Conservation (phyloP, 345 rosid species). For the Eucalyptus tenuipes region DNA sequence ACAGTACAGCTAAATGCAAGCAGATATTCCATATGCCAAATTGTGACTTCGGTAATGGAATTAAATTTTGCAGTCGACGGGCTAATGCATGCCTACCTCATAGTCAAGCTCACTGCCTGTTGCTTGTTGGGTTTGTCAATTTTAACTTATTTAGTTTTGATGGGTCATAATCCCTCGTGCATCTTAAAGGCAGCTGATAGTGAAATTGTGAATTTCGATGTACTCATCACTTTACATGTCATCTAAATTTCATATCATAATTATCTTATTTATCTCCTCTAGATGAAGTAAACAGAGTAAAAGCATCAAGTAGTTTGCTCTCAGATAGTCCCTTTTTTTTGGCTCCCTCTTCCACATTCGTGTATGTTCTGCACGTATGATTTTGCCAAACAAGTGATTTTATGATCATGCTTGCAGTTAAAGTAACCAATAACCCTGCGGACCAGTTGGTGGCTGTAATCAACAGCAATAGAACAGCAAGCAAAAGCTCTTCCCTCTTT, state of each 20-base stretch:
- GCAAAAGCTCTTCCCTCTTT: conserved; percentile 30
- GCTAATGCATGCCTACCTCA: neutral
- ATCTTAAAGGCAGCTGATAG: neutral
- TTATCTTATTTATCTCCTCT: neutral
- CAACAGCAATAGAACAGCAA: conserved; percentile 41
- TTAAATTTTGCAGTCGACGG: neutral
- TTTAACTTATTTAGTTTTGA: neutral
- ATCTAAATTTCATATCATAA: neutral
- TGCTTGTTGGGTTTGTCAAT: neutral
- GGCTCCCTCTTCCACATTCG: neutral
- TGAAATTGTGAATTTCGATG: neutral
- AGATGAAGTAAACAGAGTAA: neutral
- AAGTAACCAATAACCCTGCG: conserved; percentile 56
- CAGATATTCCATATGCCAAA: neutral
- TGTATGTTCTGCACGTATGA: neutral
- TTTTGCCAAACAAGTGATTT: neutral
- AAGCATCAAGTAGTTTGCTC: neutral
- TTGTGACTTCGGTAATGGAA: neutral
- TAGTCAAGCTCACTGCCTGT: neutral
- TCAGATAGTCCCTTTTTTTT: neutral
- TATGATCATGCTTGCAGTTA: conserved; percentile 8
- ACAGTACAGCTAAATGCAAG: neutral
- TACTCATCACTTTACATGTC: neutral
- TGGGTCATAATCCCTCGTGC: neutral
- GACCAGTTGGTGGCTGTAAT: conserved; percentile 43